Percentiles rank a stretch among this genome's conserved stretches.
phyloP scores from a whole-genome alignment of 495 filamentous ascomycete genomes.

The Trichoderma orchidacearum region DNA sequence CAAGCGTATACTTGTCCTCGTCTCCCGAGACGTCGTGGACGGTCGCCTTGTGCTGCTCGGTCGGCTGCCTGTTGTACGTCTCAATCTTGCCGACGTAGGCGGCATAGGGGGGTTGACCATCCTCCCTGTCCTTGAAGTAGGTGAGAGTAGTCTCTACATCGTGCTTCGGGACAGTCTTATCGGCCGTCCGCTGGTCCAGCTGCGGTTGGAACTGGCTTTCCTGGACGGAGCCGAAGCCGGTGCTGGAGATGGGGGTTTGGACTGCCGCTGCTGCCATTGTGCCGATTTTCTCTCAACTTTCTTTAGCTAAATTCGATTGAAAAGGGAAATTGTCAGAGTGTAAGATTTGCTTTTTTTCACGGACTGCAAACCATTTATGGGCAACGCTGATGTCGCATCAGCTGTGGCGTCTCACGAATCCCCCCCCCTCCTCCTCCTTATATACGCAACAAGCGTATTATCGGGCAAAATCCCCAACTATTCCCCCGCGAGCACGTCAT shows the following conservation, averaged over 20 bases:
- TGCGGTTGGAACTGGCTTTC: neutral
- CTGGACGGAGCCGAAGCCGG: neutral
- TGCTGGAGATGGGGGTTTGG: neutral
- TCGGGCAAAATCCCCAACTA: neutral
- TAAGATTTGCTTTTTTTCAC: too few species aligned
- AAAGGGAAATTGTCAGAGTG: too few species aligned
- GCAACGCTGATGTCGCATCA: too few species aligned
- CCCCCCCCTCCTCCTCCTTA: neutral
- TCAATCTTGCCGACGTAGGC: constrained; percentile 33
- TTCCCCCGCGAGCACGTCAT: constrained; percentile 4
- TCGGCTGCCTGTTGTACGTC: constrained; percentile 30
- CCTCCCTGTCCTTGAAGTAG: constrained; percentile 44
- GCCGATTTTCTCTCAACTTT: neutral
- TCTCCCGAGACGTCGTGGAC: constrained; percentile 24
- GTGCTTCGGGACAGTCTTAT: neutral
- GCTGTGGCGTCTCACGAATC: neutral
- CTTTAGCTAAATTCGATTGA: neutral
- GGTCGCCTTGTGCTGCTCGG: constrained; percentile 18
- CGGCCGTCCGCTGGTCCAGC: neutral
- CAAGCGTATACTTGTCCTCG: constrained; percentile 25
- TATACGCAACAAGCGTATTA: neutral
- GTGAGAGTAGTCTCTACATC: constrained; percentile 44
- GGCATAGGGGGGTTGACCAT: constrained; percentile 41
- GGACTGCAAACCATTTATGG: too few species aligned
- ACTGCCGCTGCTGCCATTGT: constrained; percentile 4